These are phyloP conservation scores for Phytomonas sp. DNA, from an alignment of 208 protist genomes.

Conservation along the genomic window DNA sequence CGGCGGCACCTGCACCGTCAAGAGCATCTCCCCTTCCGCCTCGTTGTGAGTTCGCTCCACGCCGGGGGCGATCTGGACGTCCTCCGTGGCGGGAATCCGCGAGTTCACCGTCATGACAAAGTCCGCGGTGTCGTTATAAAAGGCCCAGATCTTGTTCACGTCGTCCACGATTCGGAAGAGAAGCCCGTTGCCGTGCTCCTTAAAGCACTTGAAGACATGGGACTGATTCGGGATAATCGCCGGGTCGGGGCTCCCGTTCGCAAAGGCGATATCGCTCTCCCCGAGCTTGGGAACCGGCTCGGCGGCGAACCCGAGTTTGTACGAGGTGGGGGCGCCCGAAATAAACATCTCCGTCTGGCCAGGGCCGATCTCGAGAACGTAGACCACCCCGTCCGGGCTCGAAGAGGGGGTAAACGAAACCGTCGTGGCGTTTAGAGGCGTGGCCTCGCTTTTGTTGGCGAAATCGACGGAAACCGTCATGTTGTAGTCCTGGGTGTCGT, in stretches of 20 bases:
- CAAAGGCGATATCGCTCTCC: conserved; percentile 19
- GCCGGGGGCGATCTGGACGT: conserved; percentile 25
- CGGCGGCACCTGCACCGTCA: conserved; percentile 41
- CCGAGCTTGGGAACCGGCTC: conserved; percentile 20
- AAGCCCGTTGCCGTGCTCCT: conserved; percentile 63
- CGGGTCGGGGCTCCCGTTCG: conserved; percentile 44
- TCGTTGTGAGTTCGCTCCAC: conserved; percentile 23
- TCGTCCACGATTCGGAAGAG: conserved; percentile 78
- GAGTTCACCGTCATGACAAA: conserved; percentile 65
- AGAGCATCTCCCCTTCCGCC: conserved; percentile 33
- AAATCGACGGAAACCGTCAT: conserved; percentile 49
- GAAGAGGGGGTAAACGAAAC: not conserved
- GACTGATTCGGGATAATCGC: conserved; percentile 39
- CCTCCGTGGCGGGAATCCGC: conserved; percentile 17
- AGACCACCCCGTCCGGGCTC: conserved; percentile 10
- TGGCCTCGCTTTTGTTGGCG: conserved; percentile 21
- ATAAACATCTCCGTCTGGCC: conserved; percentile 48
- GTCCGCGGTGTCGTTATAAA: conserved; percentile 80
- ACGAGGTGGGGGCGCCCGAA: conserved; percentile 34
- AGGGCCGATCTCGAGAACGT: conserved; percentile 40
- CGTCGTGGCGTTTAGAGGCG: conserved; percentile 13
- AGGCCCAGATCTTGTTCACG: conserved; percentile 57
- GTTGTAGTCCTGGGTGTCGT: conserved; percentile 43
- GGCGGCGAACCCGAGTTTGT: conserved; percentile 55
- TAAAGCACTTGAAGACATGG: conserved; percentile 63